Percentiles rank a stretch among this genome's conserved stretches.
These are phyloP conservation scores for Meyerozyma carpophila DNA, from an alignment of 1,139 yeast species.

Conservation along the genomic window DNA sequence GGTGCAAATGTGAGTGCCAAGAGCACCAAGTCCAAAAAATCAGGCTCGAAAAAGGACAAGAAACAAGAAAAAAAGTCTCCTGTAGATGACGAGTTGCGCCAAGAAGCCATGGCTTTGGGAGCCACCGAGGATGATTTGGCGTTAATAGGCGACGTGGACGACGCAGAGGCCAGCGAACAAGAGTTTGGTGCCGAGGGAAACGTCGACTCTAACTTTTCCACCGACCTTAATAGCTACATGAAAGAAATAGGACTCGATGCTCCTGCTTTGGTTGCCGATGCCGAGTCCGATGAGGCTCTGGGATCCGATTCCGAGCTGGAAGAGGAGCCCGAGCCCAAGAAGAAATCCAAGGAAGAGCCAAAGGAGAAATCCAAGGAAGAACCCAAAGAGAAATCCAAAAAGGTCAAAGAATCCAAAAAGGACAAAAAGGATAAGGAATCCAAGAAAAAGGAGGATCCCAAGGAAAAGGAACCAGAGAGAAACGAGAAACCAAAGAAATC, in stretches of 20 bases:
- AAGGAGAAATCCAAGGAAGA: no score
- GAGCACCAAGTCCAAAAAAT: constrained; percentile 8
- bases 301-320: neutral
- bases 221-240: constrained; percentile 64
- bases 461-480: constrained; percentile 5
- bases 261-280: constrained; percentile 29
- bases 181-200: constrained; percentile 43
- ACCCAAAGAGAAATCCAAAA: no score
- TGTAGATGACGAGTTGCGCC: constrained; percentile 43
- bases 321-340: neutral
- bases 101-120: constrained; percentile 65
- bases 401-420: no score
- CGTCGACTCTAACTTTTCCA: constrained; percentile 44
- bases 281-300: constrained; percentile 22
- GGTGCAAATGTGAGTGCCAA: constrained; percentile 13
- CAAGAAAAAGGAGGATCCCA: no score
- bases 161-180: constrained; percentile 59
- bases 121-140: constrained; percentile 65
- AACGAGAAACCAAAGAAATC: constrained; percentile 13
- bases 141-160: constrained; percentile 44
- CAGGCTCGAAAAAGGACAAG: constrained; percentile 13
- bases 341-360: neutral
- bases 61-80: constrained; percentile 10
- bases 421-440: no score
- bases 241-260: constrained; percentile 59